Evolutionary conservation across 768 basidiomycete genomes (phyloP).

Genomic region (Clitopilus passeckerianus): DNA sequence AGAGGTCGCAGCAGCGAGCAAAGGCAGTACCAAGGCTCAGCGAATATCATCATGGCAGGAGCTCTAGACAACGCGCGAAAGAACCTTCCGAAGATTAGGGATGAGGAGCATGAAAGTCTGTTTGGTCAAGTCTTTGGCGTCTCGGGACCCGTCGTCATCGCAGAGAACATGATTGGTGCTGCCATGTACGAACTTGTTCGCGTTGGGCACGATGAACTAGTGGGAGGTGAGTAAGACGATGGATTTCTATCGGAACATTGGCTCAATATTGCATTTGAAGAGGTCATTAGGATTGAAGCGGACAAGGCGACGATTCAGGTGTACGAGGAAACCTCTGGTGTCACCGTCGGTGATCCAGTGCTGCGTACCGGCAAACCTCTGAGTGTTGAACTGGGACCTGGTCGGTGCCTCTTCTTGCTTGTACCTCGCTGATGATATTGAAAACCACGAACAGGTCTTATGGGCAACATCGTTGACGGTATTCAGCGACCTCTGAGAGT

Average conservation of each 20-base stretch:
- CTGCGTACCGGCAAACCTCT: slow-evolving; percentile 96
- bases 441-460: slow-evolving; percentile 58
- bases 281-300: slow-evolving; percentile 98
- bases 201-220: slow-evolving; percentile 97
- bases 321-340: slow-evolving; percentile 98
- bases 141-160: slow-evolving; percentile 97
- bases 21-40: slow-evolving; percentile 1
- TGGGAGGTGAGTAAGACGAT: slow-evolving; percentile 65
- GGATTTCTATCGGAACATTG: not conserved
- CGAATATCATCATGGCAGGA: slow-evolving; percentile 67
- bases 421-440: not conserved
- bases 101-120: slow-evolving; percentile 86
- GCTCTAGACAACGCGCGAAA: slow-evolving; percentile 88
- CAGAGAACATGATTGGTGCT: slow-evolving; percentile 91
- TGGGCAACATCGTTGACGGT: slow-evolving; percentile 99
- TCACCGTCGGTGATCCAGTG: slow-evolving; percentile 98
- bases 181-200: slow-evolving; percentile 99
- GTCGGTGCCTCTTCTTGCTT: slow-evolving; percentile 34
- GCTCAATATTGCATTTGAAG: slow-evolving; percentile 29
- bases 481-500: slow-evolving; percentile 91
- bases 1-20: not conserved
- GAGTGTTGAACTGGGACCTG: slow-evolving; percentile 96
- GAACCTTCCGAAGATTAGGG: slow-evolving; percentile 80
- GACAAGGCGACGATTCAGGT: slow-evolving; percentile 99
- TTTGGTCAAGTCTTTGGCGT: slow-evolving; percentile 93